Percentiles rank a stretch among this genome's conserved stretches.
Evolutionary conservation across 139 green algal species (phyloP).

Genomic region (Coelastrella sp.): DNA sequence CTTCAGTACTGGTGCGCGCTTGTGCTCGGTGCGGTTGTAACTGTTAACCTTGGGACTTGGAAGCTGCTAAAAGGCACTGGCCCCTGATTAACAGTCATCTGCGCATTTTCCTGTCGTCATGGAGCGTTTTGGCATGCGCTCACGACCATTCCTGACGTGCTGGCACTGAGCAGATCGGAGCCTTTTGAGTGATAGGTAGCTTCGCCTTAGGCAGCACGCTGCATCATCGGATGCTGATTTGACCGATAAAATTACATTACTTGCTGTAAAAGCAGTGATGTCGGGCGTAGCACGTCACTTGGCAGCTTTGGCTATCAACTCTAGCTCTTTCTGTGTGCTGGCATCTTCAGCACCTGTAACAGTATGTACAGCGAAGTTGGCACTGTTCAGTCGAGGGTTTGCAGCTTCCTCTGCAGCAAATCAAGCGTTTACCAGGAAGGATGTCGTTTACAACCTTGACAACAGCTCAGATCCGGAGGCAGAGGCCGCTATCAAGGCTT

Average conservation of each 20-base stretch:
- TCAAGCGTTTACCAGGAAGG: constrained; percentile 15
- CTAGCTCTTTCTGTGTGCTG: not conserved
- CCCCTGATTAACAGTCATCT: too few relatives aligned
- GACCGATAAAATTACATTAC: not conserved
- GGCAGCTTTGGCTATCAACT: constrained; percentile 13
- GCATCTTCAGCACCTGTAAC: constrained; percentile 6
- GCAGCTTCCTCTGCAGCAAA: not conserved
- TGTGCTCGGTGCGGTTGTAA: too few relatives aligned
- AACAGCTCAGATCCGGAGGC: constrained; percentile 50
- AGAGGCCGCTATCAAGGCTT: constrained; percentile 55
- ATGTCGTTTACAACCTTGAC: constrained; percentile 40
- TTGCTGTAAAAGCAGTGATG: not conserved
- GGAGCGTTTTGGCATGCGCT: too few relatives aligned
- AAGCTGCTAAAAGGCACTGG: too few relatives aligned
- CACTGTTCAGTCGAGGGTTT: not conserved
- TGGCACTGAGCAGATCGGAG: not conserved
- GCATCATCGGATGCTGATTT: not conserved
- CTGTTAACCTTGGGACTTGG: too few relatives aligned
- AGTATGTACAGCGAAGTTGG: not conserved
- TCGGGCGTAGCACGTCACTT: constrained; percentile 25
- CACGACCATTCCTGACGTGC: not conserved
- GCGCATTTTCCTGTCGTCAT: too few relatives aligned
- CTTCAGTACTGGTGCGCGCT: too few relatives aligned
- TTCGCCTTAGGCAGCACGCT: not conserved
- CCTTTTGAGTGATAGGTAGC: not conserved